Conservation (phyloP, 2,329 filamentous ascomycete genomes). For the Fusarium mexicanum region DNA sequence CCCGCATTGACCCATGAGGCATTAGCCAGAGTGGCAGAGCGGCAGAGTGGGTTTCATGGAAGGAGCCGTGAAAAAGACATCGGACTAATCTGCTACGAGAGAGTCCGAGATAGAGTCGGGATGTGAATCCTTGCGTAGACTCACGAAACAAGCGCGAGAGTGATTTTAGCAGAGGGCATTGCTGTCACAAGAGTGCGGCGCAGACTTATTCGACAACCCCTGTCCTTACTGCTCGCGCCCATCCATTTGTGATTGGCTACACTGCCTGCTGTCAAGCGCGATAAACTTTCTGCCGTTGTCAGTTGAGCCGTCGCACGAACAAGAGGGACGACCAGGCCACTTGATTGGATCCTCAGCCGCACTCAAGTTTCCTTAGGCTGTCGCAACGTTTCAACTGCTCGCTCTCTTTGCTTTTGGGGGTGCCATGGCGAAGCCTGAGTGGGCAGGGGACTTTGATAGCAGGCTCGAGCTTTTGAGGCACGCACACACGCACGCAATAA, state of each 20-base stretch:
- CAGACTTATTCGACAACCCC: slow-evolving; percentile 3
- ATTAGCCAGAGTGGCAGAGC: background rate
- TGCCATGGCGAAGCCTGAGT: slow-evolving; percentile 5
- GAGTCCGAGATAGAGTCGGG: slow-evolving; percentile 4
- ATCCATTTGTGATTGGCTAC: background rate
- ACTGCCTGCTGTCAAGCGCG: slow-evolving; percentile 22
- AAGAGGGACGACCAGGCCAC: slow-evolving; percentile 2
- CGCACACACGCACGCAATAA: background rate
- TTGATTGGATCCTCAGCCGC: slow-evolving; percentile 30
- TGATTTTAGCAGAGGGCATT: background rate
- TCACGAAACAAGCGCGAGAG: slow-evolving; percentile 33
- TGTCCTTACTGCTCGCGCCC: background rate
- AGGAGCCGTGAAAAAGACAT: background rate
- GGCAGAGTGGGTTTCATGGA: background rate
- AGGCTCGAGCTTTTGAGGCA: slow-evolving; percentile 1
- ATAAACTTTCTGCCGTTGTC: background rate
- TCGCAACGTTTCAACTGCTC: slow-evolving; percentile 30
- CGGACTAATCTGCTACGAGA: background rate
- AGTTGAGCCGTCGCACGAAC: slow-evolving; percentile 3
- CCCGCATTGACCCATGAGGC: background rate
- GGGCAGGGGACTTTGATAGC: background rate
- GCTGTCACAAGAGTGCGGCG: slow-evolving; percentile 7
- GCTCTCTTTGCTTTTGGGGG: background rate
- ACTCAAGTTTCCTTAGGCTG: background rate
- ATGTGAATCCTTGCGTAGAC: slow-evolving; percentile 10